A percentile compares a stretch with the other conserved stretches of the same genome.
Conservation (phyloP, 129 eudicot genomes). For the Flaveria brownii region DNA sequence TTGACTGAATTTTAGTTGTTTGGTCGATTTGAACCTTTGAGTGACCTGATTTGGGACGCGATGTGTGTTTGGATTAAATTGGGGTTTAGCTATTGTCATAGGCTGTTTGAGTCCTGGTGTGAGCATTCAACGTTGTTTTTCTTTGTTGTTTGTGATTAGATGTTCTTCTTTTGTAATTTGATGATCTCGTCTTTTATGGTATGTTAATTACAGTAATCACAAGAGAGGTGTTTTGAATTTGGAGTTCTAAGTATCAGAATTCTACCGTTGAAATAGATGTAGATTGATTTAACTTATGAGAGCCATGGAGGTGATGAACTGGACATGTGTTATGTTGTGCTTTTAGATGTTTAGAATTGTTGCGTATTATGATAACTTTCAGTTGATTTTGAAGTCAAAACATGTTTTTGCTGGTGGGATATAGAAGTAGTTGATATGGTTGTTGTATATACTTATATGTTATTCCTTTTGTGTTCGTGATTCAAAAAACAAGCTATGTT, state of each 20-base stretch:
- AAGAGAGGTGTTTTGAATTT: neutral
- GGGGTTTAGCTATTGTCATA: neutral
- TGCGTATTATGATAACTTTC: neutral
- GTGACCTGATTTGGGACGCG: slow-evolving; percentile 26
- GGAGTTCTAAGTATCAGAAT: neutral
- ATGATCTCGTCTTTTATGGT: neutral
- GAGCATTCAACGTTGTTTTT: too few relatives aligned
- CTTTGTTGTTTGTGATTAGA: too few relatives aligned
- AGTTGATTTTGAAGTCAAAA: neutral
- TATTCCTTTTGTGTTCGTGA: neutral
- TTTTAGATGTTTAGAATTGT: neutral
- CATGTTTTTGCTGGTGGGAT: slow-evolving; percentile 8
- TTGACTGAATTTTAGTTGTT: neutral
- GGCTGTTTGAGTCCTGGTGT: neutral
- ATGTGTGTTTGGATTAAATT: neutral
- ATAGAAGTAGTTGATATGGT: neutral
- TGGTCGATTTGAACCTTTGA: neutral
- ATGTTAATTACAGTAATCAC: too few relatives aligned
- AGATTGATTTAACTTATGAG: neutral
- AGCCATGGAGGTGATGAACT: neutral
- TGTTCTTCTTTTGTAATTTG: too few relatives aligned
- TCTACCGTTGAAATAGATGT: neutral
- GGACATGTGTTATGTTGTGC: neutral
- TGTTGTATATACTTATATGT: neutral
- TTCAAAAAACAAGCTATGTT: neutral